Conservation (phyloP, 805 yeast species). For the Sugiyamaella lignohabitans region DNA sequence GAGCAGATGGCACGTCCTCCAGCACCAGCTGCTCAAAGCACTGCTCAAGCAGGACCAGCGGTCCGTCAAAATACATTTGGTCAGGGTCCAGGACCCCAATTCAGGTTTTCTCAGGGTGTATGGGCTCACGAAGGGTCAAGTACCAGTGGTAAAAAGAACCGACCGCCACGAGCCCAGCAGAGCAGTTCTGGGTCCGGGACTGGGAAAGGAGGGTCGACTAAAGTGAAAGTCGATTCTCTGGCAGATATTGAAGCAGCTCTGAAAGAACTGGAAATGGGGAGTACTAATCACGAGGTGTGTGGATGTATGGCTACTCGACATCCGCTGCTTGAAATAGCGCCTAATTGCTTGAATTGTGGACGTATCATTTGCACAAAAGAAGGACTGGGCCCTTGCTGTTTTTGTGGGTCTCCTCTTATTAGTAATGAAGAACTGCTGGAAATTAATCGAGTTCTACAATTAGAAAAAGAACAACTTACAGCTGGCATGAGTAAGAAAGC, state of each 20-base stretch:
- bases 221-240: slow-evolving; percentile 44
- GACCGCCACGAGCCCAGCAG: slow-evolving; percentile 1
- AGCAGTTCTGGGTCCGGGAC: background rate
- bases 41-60: no score
- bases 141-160: slow-evolving; percentile 5
- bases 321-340: slow-evolving; percentile 82
- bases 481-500: slow-evolving; percentile 33
- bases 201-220: slow-evolving; percentile 16
- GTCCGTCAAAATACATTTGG: no score
- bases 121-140: slow-evolving; percentile 8
- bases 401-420: slow-evolving; percentile 65
- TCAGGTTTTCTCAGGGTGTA: slow-evolving; percentile 15
- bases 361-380: slow-evolving; percentile 86
- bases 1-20: no score
- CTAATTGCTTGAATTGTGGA: slow-evolving; percentile 92
- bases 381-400: slow-evolving; percentile 85
- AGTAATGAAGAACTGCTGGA: slow-evolving; percentile 53
- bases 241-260: slow-evolving; percentile 62
- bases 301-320: slow-evolving; percentile 84
- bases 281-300: slow-evolving; percentile 38
- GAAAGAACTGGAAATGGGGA: slow-evolving; percentile 42
- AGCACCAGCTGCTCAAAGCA: no score
- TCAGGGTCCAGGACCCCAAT: slow-evolving; percentile 10
- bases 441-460: slow-evolving; percentile 47
- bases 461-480: slow-evolving; percentile 44